phyloP scores from a whole-genome alignment of 768 basidiomycete species.

The Erythrobasidium yunnanense region DNA sequence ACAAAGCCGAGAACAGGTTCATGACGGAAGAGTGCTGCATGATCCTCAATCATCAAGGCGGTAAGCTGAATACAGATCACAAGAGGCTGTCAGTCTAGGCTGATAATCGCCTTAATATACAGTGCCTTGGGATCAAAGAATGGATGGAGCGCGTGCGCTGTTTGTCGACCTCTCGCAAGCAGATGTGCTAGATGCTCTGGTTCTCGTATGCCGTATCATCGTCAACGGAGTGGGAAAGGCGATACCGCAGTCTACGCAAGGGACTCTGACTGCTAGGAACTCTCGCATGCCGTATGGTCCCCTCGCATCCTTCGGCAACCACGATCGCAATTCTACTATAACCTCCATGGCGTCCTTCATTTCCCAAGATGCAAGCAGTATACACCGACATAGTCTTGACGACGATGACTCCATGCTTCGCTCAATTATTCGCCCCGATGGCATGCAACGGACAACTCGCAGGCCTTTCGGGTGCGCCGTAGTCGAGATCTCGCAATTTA shows the following conservation, averaged over 20 bases:
- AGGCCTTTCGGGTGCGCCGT: constrained; percentile 95
- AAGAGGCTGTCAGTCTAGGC: neutral
- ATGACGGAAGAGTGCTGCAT: constrained; percentile 88
- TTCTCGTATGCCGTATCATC: constrained; percentile 80
- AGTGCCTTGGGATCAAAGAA: constrained; percentile 48
- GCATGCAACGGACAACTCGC: constrained; percentile 47
- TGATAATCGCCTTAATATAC: neutral
- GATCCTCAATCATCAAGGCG: constrained; percentile 78
- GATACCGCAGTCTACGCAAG: neutral
- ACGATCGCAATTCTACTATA: no score
- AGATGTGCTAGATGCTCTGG: constrained; percentile 75
- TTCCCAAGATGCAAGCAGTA: no score
- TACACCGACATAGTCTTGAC: no score
- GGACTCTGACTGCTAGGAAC: neutral
- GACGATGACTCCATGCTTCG: neutral
- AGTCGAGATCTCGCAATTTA: constrained; percentile 65
- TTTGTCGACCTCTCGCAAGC: constrained; percentile 79
- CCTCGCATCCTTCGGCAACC: neutral
- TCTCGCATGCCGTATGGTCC: constrained; percentile 9
- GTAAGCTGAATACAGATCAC: neutral
- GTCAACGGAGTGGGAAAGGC: constrained; percentile 60
- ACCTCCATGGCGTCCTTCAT: no score
- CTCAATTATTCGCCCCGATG: neutral
- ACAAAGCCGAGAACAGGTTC: constrained; percentile 65
- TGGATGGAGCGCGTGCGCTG: constrained; percentile 61